Evolutionary conservation across 805 yeast species (phyloP).

Genomic region (Hemisphaericaspora nanyangensis): DNA sequence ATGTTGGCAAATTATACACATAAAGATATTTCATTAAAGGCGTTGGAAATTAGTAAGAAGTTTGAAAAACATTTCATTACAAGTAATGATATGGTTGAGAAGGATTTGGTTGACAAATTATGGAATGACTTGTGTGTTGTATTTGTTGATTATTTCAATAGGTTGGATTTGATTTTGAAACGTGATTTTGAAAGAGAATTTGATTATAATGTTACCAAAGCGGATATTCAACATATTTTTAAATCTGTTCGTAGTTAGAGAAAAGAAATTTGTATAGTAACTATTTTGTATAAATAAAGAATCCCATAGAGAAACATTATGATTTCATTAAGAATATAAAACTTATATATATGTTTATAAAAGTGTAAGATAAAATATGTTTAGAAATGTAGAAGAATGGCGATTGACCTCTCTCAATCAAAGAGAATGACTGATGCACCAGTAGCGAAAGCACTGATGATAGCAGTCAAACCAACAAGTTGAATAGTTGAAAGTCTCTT

Average conservation of each 20-base stretch:
- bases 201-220: conserved; percentile 47
- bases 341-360: too few relatives aligned
- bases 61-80: conserved; percentile 52
- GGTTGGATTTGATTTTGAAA: conserved; percentile 52
- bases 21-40: conserved; percentile 52
- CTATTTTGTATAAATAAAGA: too few relatives aligned
- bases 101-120: conserved; percentile 53
- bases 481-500: conserved; percentile 16
- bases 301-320: too few relatives aligned
- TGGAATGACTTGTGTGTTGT: conserved; percentile 71
- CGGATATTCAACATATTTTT: conserved; percentile 57
- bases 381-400: too few relatives aligned
- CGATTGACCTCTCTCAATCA: too few relatives aligned
- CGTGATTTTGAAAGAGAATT: conserved; percentile 50
- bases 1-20: conserved; percentile 55
- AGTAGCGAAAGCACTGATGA: conserved; percentile 39
- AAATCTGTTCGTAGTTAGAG: conserved; percentile 20
- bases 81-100: conserved; percentile 43
- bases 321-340: too few relatives aligned
- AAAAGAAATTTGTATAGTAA: too few relatives aligned
- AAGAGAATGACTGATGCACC: conserved; percentile 37
- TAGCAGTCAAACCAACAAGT: conserved; percentile 28
- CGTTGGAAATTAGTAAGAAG: conserved; percentile 51
- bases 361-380: too few relatives aligned
- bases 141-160: conserved; percentile 51